Percentiles rank a stretch among this genome's conserved stretches.
These are phyloP conservation scores for Starmera amethionina DNA, from an alignment of 805 yeast species.

Conservation along the genomic window DNA sequence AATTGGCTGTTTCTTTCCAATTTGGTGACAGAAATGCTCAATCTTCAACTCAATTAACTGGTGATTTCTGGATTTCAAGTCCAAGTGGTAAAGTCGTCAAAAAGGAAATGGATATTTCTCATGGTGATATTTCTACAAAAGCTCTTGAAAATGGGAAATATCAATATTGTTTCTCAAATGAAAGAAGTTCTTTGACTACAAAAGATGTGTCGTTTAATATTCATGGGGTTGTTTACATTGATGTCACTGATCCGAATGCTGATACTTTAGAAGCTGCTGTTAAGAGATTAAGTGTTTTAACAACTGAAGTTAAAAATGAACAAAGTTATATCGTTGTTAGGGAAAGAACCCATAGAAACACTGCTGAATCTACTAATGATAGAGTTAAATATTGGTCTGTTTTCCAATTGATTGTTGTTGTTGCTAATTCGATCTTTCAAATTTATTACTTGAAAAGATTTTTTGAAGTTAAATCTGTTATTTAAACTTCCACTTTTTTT, in stretches of 20 bases:
- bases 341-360: conserved; percentile 96
- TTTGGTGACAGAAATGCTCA: conserved; percentile 82
- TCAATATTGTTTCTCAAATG: conserved; percentile 88
- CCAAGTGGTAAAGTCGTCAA: conserved; percentile 37
- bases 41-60: conserved; percentile 52
- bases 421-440: conserved; percentile 82
- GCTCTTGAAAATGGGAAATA: conserved; percentile 66
- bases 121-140: conserved; percentile 66
- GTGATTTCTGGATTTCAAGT: conserved; percentile 43
- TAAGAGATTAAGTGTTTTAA: conserved; percentile 59
- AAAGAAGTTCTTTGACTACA: conserved; percentile 57
- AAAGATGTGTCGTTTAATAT: conserved; percentile 93
- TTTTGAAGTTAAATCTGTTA: conserved; percentile 88
- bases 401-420: conserved; percentile 81
- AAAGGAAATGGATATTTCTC: conserved; percentile 49
- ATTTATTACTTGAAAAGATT: conserved; percentile 89
- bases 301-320: conserved; percentile 86
- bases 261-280: conserved; percentile 82
- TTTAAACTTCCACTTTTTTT: conserved; percentile 42
- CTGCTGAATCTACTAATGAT: conserved; percentile 95
- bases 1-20: conserved; percentile 81
- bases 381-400: conserved; percentile 98
- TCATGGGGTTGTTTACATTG: conserved; percentile 85
- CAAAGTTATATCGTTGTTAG: conserved; percentile 86
- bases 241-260: conserved; percentile 61